A percentile compares a stretch with the other conserved stretches of the same genome.
Evolutionary conservation across 768 basidiomycete species (phyloP).

Genomic region (Fistulinella prunicolor): DNA sequence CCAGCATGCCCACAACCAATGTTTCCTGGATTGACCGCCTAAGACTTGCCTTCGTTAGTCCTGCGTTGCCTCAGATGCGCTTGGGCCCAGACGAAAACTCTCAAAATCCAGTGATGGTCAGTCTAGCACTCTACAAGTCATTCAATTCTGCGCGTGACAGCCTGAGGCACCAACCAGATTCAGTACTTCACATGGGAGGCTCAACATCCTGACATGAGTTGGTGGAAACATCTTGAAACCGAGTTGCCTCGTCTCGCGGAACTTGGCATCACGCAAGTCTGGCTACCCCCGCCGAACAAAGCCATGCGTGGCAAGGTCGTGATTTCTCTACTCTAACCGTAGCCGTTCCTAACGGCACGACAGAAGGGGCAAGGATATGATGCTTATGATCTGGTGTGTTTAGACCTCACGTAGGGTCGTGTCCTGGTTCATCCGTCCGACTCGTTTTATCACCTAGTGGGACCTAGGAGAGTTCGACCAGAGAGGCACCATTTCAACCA

Average conservation of each 20-base stretch:
- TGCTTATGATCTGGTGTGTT: conserved; percentile 75
- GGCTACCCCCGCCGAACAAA: conserved; percentile 84
- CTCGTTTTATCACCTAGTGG: conserved; percentile 50
- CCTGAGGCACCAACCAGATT: conserved; percentile 38
- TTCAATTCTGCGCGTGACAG: not conserved
- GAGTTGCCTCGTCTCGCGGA: conserved; percentile 61
- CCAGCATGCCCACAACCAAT: conserved; percentile 10
- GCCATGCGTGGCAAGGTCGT: conserved; percentile 54
- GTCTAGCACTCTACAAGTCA: conserved; percentile 11
- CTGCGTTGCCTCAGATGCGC: conserved; percentile 59
- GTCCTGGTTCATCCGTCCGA: not conserved
- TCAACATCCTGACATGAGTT: conserved; percentile 53
- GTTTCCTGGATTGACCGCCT: conserved; percentile 25
- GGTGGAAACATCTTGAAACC: conserved; percentile 75
- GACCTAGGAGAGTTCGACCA: conserved; percentile 84
- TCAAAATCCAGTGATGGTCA: conserved; percentile 68
- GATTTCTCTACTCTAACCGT: not conserved
- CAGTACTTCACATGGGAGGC: conserved; percentile 89
- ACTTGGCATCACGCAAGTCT: conserved; percentile 76
- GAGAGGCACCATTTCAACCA: conserved; percentile 64
- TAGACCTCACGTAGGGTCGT: too few species aligned
- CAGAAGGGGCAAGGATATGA: conserved; percentile 79
- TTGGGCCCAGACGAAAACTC: conserved; percentile 48
- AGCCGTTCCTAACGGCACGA: conserved; percentile 4
- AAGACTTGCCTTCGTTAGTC: conserved; percentile 17